Percentiles rank a stretch among this genome's conserved stretches.
Conservation (phyloP, 805 yeast species). For the Nematodospora valgi region DNA sequence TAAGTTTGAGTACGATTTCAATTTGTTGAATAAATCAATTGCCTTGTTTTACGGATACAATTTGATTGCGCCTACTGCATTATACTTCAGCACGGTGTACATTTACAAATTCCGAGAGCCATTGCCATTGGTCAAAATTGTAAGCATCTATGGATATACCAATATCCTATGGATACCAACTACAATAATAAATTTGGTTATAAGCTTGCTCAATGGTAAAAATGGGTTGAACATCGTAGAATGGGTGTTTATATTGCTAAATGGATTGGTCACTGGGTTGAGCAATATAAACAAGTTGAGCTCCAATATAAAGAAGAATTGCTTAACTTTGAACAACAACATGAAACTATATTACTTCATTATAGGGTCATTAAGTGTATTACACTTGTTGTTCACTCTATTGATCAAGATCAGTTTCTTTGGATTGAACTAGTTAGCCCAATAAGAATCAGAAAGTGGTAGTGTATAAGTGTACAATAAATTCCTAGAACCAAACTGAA, state of each 20-base stretch:
- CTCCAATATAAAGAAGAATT: constrained; percentile 34
- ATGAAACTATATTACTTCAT: constrained; percentile 33
- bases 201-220: constrained; percentile 36
- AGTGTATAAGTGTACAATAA: constrained; percentile 5
- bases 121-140: constrained; percentile 53
- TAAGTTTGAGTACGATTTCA: constrained; percentile 57
- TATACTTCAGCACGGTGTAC: constrained; percentile 53
- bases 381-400: constrained; percentile 57
- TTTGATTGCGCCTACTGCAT: constrained; percentile 54
- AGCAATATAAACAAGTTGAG: constrained; percentile 48
- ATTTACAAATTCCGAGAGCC: constrained; percentile 48
- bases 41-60: constrained; percentile 76
- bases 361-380: constrained; percentile 38
- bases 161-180: constrained; percentile 85
- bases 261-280: constrained; percentile 60
- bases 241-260: constrained; percentile 60
- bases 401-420: constrained; percentile 67
- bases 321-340: constrained; percentile 26
- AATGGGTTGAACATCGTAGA: constrained; percentile 49
- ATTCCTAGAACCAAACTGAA: background rate
- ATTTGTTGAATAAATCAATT: constrained; percentile 63
- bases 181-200: constrained; percentile 56
- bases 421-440: constrained; percentile 25
- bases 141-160: constrained; percentile 83
- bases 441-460: constrained; percentile 2